These are phyloP conservation scores for Diaporthe aspalathi DNA, from an alignment of 2,329 filamentous ascomycete genomes.

Conservation along the genomic window DNA sequence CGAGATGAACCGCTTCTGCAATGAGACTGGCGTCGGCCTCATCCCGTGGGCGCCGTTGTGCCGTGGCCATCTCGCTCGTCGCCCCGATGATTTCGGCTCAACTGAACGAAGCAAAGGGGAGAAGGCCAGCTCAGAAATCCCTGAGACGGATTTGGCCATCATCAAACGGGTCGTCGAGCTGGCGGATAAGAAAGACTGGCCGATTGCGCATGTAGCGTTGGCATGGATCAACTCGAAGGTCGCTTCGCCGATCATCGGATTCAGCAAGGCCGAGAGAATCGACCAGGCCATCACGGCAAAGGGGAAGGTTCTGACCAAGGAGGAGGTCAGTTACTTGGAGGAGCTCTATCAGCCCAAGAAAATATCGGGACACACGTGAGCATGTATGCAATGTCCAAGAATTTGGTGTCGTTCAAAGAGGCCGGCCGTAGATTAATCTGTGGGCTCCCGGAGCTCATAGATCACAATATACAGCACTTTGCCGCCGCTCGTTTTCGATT, in stretches of 20 bases:
- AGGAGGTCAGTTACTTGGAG: conserved; percentile 72
- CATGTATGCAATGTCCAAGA: background rate
- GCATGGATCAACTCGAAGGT: conserved; percentile 70
- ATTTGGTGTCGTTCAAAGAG: background rate
- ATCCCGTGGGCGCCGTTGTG: conserved; percentile 56
- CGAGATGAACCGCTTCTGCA: conserved; percentile 57
- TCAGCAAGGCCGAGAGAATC: conserved; percentile 69
- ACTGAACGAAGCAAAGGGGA: conserved; percentile 48
- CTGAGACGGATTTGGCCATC: conserved; percentile 49
- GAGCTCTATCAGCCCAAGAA: conserved; percentile 69
- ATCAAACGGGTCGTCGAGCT: conserved; percentile 46
- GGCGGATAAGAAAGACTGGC: conserved; percentile 50
- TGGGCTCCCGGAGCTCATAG: background rate
- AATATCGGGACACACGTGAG: conserved; percentile 51
- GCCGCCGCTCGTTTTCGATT: too few species aligned
- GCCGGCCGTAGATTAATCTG: too few species aligned
- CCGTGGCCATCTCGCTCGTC: conserved; percentile 52
- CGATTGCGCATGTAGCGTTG: conserved; percentile 73
- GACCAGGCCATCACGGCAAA: conserved; percentile 66
- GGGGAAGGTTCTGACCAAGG: conserved; percentile 62
- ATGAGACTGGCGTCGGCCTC: conserved; percentile 54
- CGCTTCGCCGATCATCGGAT: conserved; percentile 70
- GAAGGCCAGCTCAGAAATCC: conserved; percentile 49
- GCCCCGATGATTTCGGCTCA: conserved; percentile 45
- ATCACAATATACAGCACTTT: too few species aligned